Base-by-base conservation (phyloP, 1,284 basidiomycete genomes). In the Xerocomus alliaceus region DNA sequence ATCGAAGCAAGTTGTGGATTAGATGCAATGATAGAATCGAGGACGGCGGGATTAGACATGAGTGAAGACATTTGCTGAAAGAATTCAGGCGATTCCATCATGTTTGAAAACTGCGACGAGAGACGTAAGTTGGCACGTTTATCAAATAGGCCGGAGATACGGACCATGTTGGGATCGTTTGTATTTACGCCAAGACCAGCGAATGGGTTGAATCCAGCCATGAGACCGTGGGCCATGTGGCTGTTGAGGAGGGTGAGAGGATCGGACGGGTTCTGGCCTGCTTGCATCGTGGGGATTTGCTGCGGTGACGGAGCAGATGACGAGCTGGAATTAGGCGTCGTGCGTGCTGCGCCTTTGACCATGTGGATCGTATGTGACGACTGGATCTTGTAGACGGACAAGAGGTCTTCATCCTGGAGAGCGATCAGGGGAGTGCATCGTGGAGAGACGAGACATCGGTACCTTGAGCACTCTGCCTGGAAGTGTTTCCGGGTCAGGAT, bases 351-450 rank as follows among this genome's bases (percentile, higher is more conserved):
- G 46, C 93, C 92, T 77, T 96, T 97, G 69, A 97, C 94, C 91
- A 97, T 94, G 74, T 96, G 94, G 48, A 96, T 88, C 1, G 94
- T 95, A 74, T 97, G 92, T 12, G 86, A 83, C 2, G 88, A 83
- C 73, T 93, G 91, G 65, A 97, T 94, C 83, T 95, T 96, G 85
- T 97, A 97, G 18, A 83, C 82, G 3, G 91, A 87, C 9, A 97
- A 81, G 18, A 77, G 71, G 69, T 96, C 94, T 49, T 95, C 93
- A 71, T 96, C 94, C 87, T 96, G 63, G 1, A 32, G 31, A 41
- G 35, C 39, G 58, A 68, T 45, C 31, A 72, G 56, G n/a, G 48
- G 51, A 60, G 52, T 13, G 44, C 17, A 37, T 42, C 42, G 29
- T 22, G 29, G 18, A 9, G 18, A 9, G 29, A 45, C n/a, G 13